Base-by-base conservation (phyloP, 2,329 filamentous ascomycete genomes). In the Cercospora berteroae region DNA sequence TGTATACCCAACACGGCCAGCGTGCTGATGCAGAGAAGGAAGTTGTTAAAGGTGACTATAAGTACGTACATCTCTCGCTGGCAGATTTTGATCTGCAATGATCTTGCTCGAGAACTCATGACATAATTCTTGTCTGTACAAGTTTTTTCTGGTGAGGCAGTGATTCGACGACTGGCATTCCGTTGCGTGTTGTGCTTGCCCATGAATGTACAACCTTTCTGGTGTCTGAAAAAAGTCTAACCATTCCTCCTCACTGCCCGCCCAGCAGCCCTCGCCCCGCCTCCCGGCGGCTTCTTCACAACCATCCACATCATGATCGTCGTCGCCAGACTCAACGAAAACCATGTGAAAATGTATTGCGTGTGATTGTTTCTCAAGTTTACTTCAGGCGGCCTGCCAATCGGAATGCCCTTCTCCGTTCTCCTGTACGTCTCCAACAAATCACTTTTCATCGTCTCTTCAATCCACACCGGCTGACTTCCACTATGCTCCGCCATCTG, bases 271-370 rank as follows among this genome's bases (percentile, higher is more conserved):
- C 72, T 65, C 55, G 67, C 75, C 74, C 72, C 73, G 10, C 68
- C 68, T 9, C 69, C 66, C 4, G 92, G 85, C 13, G 93, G 93
- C 80, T 94, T 97, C 79, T 91, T 93, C 69, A 97, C 83, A 42
- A 99, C 89, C 91, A 98, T 94, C 86, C 90, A 97, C 77, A 99
- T 84, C 95, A 99, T 99, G 77, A 99, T 87, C 12, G 92, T 89
- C 44, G 95, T 99, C 66, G 94, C 94, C 33, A 72, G 48, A 90
- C 80, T 66, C 88, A 90, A 70, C 96, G 86, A 70, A 91, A 92
- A 98, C 95, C 95, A 99, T 72, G 95, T 99, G 80, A 97, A 95
- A 73, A 99, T 99, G 80, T 99, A 99, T 83, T 98, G 95, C 71
- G 92, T 89, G 80, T 99, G 95, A 81, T 96, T 98, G 79, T 99